Evolutionary conservation across 495 filamentous ascomycete genomes (phyloP).

Genomic region (Daldinia caldariorum): DNA sequence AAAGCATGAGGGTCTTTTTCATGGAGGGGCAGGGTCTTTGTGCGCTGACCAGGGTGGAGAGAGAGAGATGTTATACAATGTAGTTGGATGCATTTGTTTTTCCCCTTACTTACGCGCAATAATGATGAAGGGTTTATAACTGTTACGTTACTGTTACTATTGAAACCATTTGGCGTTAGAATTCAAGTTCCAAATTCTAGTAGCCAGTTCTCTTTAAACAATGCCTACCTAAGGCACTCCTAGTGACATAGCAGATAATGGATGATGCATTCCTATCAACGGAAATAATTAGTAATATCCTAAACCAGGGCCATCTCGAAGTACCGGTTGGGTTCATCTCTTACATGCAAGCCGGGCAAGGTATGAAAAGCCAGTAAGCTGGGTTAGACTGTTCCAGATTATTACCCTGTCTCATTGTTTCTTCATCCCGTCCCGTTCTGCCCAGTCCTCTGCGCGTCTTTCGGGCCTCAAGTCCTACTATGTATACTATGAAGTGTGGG

Average conservation of each 20-base stretch:
- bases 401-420: constrained; percentile 24
- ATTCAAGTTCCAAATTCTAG: constrained; percentile 35
- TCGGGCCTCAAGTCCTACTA: constrained; percentile 44
- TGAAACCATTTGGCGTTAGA: constrained; percentile 26
- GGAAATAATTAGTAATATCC: constrained; percentile 23
- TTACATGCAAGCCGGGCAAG: constrained; percentile 1
- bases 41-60: constrained; percentile 16
- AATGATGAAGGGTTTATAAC: background rate
- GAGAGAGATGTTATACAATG: too few relatives aligned
- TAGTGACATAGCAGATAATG: background rate
- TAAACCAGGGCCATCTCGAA: constrained; percentile 12
- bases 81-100: constrained; percentile 11
- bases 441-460: constrained; percentile 33
- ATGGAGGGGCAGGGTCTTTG: constrained; percentile 12
- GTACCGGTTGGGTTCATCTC: constrained; percentile 27
- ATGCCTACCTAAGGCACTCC: background rate
- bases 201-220: constrained; percentile 1
- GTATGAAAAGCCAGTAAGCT: constrained; percentile 21
- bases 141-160: constrained; percentile 6
- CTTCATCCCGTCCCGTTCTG: constrained; percentile 25
- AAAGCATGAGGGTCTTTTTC: background rate
- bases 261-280: constrained; percentile 3
- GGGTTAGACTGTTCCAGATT: constrained; percentile 27
- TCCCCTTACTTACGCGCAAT: background rate
- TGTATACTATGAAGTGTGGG: constrained; percentile 25